phyloP scores from a whole-genome alignment of 305 asterid species.

The Fraxinus latifolia region DNA sequence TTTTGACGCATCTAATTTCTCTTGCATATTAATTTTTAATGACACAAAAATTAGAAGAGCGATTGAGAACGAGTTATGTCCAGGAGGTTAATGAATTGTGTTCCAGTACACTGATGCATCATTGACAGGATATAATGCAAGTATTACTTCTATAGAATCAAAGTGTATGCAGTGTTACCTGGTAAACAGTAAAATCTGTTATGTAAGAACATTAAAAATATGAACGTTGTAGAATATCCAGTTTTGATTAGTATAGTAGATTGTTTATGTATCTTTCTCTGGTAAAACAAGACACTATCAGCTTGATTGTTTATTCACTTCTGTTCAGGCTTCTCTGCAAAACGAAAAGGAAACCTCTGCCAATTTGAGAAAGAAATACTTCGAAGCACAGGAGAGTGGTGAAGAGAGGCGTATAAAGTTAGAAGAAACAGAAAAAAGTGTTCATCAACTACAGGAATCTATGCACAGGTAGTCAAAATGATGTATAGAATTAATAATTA shows the following conservation, averaged over 20 bases:
- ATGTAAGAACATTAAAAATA: slow-evolving; percentile 13
- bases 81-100: background rate
- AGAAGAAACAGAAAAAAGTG: slow-evolving; percentile 75
- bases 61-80: background rate
- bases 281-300: slow-evolving; percentile 1
- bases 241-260: background rate
- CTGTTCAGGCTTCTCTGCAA: slow-evolving; percentile 57
- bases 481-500: background rate
- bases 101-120: slow-evolving; percentile 13
- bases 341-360: slow-evolving; percentile 51
- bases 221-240: slow-evolving; percentile 7
- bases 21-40: background rate
- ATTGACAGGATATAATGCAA: background rate
- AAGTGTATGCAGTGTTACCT: slow-evolving; percentile 8
- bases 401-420: slow-evolving; percentile 64
- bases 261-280: slow-evolving; percentile 4
- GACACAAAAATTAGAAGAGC: background rate
- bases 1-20: background rate
- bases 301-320: slow-evolving; percentile 11
- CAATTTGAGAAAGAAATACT: slow-evolving; percentile 59
- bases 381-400: slow-evolving; percentile 47
- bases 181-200: slow-evolving; percentile 1
- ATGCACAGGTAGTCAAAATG: slow-evolving; percentile 58
- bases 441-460: slow-evolving; percentile 74
- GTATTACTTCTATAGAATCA: slow-evolving; percentile 8